Evolutionary conservation across 2,329 filamentous ascomycete genomes (phyloP).

Genomic region (Colletotrichum spaethianum): DNA sequence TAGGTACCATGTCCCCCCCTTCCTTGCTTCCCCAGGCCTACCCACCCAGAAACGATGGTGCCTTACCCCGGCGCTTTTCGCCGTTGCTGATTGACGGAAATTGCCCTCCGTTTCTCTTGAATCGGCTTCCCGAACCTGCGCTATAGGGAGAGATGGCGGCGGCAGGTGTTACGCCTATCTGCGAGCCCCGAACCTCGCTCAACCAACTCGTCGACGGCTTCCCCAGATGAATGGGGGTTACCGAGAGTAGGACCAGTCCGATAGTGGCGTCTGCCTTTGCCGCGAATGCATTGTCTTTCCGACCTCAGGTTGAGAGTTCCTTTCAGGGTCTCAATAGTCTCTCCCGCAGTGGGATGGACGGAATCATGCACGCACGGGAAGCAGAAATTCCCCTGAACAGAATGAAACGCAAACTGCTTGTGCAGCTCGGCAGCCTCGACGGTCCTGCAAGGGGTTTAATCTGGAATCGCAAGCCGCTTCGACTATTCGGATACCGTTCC

Average conservation of each 20-base stretch:
- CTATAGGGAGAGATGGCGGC: not conserved
- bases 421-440: slow-evolving; percentile 22
- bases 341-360: not conserved
- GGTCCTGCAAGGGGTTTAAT: slow-evolving; percentile 26
- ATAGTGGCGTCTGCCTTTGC: not conserved
- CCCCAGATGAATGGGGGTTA: not conserved
- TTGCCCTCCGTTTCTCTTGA: slow-evolving; percentile 11
- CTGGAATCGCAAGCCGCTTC: slow-evolving; percentile 7
- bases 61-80: slow-evolving; percentile 17
- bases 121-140: not conserved
- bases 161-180: slow-evolving; percentile 15
- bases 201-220: not conserved
- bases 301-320: not conserved
- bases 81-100: slow-evolving; percentile 34
- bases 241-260: not conserved
- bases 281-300: not conserved
- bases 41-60: not conserved
- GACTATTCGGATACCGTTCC: slow-evolving; percentile 23
- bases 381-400: slow-evolving; percentile 16
- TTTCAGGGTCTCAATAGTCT: slow-evolving; percentile 3
- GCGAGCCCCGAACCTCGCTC: not conserved
- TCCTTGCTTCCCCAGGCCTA: slow-evolving; percentile 12
- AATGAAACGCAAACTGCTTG: slow-evolving; percentile 27
- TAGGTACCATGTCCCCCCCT: slow-evolving; percentile 12
- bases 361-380: slow-evolving; percentile 23